These are phyloP conservation scores for Phytophthora colocasiae DNA, from an alignment of 352 stramenopile genomes.

Conservation along the genomic window DNA sequence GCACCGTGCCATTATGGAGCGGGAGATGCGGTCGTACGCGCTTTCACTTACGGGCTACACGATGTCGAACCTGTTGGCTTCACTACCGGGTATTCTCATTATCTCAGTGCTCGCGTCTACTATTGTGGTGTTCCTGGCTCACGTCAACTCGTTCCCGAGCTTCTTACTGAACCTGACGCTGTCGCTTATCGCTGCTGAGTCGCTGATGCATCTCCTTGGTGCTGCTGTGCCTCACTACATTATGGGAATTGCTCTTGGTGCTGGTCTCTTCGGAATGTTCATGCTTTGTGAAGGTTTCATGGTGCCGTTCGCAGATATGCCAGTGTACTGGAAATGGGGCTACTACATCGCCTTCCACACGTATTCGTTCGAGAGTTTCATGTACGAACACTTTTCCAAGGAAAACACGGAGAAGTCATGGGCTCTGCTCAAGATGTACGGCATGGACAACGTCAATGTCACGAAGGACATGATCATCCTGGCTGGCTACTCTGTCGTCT, in stretches of 20 bases:
- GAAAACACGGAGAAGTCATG: constrained; percentile 30
- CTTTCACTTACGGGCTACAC: constrained; percentile 84
- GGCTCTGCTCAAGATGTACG: constrained; percentile 50
- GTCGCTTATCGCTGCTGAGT: constrained; percentile 81
- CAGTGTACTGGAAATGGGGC: constrained; percentile 79
- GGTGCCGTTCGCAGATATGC: constrained; percentile 68
- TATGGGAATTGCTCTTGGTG: constrained; percentile 84
- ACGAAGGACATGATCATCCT: constrained; percentile 66
- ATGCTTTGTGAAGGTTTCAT: constrained; percentile 92
- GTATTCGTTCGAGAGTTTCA: constrained; percentile 88
- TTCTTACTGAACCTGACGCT: constrained; percentile 82
- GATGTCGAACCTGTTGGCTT: constrained; percentile 75
- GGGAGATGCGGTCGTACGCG: constrained; percentile 61
- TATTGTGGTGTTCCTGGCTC: constrained; percentile 64
- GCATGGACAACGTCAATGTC: constrained; percentile 68
- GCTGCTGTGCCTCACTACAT: constrained; percentile 87
- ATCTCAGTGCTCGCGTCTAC: constrained; percentile 65
- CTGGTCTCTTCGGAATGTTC: constrained; percentile 87
- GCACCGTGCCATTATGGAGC: constrained; percentile 85
- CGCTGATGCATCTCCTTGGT: constrained; percentile 82
- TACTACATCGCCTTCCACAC: constrained; percentile 91
- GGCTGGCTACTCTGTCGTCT: constrained; percentile 46
- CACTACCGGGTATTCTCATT: constrained; percentile 72
- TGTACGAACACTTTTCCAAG: constrained; percentile 81
- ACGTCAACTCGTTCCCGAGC: constrained; percentile 65